Base-by-base conservation (phyloP, 2,329 filamentous ascomycete genomes). In the Aureobasidium sp. region DNA sequence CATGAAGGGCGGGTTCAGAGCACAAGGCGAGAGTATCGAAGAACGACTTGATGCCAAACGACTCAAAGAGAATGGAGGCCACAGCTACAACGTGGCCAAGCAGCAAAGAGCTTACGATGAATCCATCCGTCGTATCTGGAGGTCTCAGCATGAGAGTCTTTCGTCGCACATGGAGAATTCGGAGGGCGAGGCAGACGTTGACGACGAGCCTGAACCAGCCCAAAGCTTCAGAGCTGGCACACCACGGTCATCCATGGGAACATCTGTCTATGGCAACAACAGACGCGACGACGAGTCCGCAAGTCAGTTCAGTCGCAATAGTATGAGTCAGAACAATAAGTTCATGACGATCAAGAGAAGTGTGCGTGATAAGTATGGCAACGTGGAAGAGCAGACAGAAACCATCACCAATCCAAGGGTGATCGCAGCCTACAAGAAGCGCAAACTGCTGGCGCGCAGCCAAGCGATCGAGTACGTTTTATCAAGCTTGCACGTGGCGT, bases 1-100 rank as follows among this genome's bases (percentile, higher is more conserved):
- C 0, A 99, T 99, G 94, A 99, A 99, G 76, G 94, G 94, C 65
- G 94, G 94, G 0, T 99, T 97, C 74, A 90, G 92, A 71, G 88
- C 91, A 23, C 84, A 95, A 29, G 91, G 91, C 23, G 91, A 96
- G 73, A 92, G 90, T 70, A 90, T 92, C 64, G 89, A 91, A 70
- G 89, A 92, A 65, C 90, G 92, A 72, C 85, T 94, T 66, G 90
- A 92, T 71, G 89, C 89, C 17, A 93, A 94, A 69, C 78, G 79
- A 65, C 75, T 81, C 63, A 86, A 85, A 66, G 84, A 87, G 62
- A 79, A 82, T 66, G 91, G 91, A 61, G 94, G 94, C 0, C 94
- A 99, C 75, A 92, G 90, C 68, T 99, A 99, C 78, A 99, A 99
- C 66, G 94, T 99, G 64, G 94, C 93, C 71, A 87, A 90, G 67